Base-by-base conservation (phyloP, 441 rosid species). In the Brassica balearica region DNA sequence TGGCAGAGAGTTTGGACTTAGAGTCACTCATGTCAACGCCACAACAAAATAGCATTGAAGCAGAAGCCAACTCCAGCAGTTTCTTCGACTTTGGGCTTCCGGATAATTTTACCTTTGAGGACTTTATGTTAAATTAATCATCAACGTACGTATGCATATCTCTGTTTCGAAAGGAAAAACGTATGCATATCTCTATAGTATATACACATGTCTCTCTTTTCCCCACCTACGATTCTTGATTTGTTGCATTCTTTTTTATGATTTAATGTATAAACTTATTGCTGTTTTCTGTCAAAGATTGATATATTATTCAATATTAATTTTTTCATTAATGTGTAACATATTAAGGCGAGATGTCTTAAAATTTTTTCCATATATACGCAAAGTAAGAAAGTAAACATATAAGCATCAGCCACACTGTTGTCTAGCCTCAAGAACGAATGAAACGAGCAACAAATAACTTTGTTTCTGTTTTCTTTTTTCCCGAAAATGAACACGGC, bases 1-100 rank as follows among this genome's bases (percentile, higher is more conserved):
- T 78, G 58, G 23, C 73, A 15, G 89, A 84, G 77, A 81, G 83
- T 36, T 81, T 86, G 10, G 56, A 84, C 60, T 72, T 85, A 12
- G 94, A 88, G 41, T 87, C 91, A 2, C 80, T 91, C 6, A 36
- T 84, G 76, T 65, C 81, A 41, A 77, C 81, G 61, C 81, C 76
- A 88, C 91, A 73, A 85, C 89, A 5, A 60, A 86, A 87, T 76
- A 71, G 86, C 79, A 73, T 86, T 48, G 93, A 94, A 75, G 86
- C 74, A 63, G 95, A 90, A 48, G 85, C 93, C 82, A 87, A 83
- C 70, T 82, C 87, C 85, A 90, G 90, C 81, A 83, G 82, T 83
- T 87, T 90, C 79, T 81, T 92, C 60, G 87, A 92, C 85, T 90
- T 94, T 48, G 92, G 86, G 32, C 83, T 92, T 82, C 95, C 92